Percentiles rank a stretch among this genome's conserved stretches.
Conservation (phyloP, 495 filamentous ascomycete genomes). For the Letharia columbiana region DNA sequence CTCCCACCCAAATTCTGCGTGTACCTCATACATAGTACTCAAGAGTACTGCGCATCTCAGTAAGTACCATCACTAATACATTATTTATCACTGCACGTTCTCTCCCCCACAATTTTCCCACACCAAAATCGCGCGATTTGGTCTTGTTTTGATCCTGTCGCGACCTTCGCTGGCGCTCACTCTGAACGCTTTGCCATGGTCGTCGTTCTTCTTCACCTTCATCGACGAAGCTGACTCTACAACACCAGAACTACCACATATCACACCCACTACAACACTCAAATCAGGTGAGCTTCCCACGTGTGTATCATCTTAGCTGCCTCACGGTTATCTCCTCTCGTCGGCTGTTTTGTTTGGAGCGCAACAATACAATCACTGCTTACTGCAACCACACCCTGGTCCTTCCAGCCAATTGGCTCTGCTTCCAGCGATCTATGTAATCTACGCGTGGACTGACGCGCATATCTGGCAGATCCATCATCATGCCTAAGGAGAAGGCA, state of each 20-base stretch:
- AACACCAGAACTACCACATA: constrained; percentile 14
- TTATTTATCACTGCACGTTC: constrained; percentile 18
- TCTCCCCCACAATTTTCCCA: constrained; percentile 20
- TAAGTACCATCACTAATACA: constrained; percentile 31
- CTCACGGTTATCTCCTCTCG: background rate
- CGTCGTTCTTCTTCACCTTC: constrained; percentile 17
- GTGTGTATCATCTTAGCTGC: background rate
- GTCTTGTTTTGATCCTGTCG: constrained; percentile 28
- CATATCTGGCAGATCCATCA: constrained; percentile 30
- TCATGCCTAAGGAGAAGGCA: constrained; percentile 69
- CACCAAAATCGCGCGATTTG: constrained; percentile 19
- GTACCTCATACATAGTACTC: constrained; percentile 29
- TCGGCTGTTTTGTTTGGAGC: constrained; percentile 5
- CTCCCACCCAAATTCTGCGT: constrained; percentile 37
- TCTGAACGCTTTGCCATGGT: constrained; percentile 5
- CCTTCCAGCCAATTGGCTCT: constrained; percentile 12
- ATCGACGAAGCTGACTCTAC: constrained; percentile 12
- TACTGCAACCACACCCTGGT: constrained; percentile 11
- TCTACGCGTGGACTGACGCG: constrained; percentile 20
- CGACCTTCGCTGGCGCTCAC: constrained; percentile 28
- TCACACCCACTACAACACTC: constrained; percentile 5
- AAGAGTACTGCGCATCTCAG: constrained; percentile 23
- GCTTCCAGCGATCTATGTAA: constrained; percentile 1
- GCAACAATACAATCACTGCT: constrained; percentile 22
- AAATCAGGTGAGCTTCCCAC: constrained; percentile 13